phyloP scores from a whole-genome alignment of 108 stramenopile genomes.

The Cyclotella sp. region DNA sequence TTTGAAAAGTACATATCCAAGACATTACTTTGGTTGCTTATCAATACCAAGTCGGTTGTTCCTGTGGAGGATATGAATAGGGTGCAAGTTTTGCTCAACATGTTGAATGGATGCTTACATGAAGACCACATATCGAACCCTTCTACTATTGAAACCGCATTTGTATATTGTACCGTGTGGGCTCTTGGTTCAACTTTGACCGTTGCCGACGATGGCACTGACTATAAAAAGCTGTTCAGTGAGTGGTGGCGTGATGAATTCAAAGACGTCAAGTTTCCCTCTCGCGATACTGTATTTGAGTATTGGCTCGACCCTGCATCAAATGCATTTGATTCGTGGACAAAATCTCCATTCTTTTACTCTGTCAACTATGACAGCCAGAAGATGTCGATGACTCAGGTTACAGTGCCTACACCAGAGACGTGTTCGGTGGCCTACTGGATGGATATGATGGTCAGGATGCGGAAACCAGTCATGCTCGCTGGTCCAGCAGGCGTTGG shows the following conservation, averaged over 20 bases:
- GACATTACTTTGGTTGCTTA: conserved; percentile 41
- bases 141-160: conserved; percentile 64
- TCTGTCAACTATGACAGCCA: conserved; percentile 45
- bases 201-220: conserved; percentile 74
- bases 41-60: conserved; percentile 59
- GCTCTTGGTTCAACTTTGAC: conserved; percentile 74
- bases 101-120: conserved; percentile 72
- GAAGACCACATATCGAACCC: conserved; percentile 48
- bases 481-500: conserved; percentile 77
- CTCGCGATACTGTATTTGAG: conserved; percentile 87
- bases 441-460: conserved; percentile 57
- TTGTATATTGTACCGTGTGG: conserved; percentile 84
- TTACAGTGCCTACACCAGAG: conserved; percentile 59
- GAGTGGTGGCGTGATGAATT: conserved; percentile 81
- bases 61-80: conserved; percentile 67
- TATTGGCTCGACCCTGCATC: conserved; percentile 79
- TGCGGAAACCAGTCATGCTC: conserved; percentile 62
- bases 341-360: conserved; percentile 60
- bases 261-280: conserved; percentile 79
- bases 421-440: conserved; percentile 67
- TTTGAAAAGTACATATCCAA: conserved; percentile 55
- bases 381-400: conserved; percentile 46
- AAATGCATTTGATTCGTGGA: conserved; percentile 77
- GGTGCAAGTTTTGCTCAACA: conserved; percentile 69
- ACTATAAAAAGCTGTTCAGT: conserved; percentile 74